Evolutionary conservation across 2,329 filamentous ascomycete species (phyloP).

Genomic region (Calonectria multiphialidica): DNA sequence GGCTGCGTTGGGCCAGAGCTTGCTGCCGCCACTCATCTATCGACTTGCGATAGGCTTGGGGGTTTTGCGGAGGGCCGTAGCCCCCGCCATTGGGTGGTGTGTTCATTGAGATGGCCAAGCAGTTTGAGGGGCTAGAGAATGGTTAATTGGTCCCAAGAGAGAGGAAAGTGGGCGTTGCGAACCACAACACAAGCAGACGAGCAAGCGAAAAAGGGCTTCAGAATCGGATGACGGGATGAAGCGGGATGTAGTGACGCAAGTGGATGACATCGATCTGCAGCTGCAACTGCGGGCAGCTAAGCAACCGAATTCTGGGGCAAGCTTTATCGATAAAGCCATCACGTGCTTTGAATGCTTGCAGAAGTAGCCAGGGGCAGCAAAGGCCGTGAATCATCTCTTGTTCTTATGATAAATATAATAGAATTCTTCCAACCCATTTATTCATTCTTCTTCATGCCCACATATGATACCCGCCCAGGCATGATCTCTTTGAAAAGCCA

Average conservation of each 20-base stretch:
- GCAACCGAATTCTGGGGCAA: conserved; percentile 21
- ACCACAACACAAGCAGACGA: neutral
- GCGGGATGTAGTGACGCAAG: conserved; percentile 42
- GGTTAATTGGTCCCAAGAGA: neutral
- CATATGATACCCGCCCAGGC: too few relatives aligned
- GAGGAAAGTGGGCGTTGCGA: neutral
- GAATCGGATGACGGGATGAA: conserved; percentile 34
- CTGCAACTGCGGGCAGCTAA: neutral
- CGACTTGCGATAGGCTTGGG: conserved; percentile 40
- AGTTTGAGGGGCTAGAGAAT: neutral
- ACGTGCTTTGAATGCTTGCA: conserved; percentile 40
- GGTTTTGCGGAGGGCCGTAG: conserved; percentile 23
- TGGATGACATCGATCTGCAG: conserved; percentile 35
- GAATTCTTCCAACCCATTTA: too few relatives aligned
- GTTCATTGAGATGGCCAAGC: conserved; percentile 31
- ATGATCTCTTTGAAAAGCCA: too few relatives aligned
- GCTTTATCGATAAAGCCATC: conserved; percentile 44
- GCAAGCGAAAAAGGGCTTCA: neutral
- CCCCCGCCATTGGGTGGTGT: conserved; percentile 30
- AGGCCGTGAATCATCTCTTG: too few relatives aligned
- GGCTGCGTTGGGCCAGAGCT: conserved; percentile 43
- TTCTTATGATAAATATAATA: too few relatives aligned
- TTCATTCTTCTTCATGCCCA: too few relatives aligned
- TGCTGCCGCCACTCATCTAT: conserved; percentile 49
- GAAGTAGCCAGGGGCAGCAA: neutral